Evolutionary conservation across 2,329 filamentous ascomycete genomes (phyloP).

Genomic region (Aspergillus melleus): DNA sequence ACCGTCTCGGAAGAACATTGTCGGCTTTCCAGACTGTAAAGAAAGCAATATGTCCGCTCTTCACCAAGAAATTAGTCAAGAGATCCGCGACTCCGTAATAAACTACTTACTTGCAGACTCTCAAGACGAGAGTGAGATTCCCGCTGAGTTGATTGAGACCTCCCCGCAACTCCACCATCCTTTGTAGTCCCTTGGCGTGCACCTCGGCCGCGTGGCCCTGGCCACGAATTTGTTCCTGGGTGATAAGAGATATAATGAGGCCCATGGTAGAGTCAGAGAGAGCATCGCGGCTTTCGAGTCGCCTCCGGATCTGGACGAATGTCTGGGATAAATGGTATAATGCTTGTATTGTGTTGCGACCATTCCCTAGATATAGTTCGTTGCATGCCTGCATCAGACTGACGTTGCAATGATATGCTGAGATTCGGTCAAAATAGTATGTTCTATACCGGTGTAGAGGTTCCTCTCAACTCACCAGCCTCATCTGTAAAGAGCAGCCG

Average conservation of each 20-base stretch:
- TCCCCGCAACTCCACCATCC: conserved; percentile 12
- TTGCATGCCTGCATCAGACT: conserved; percentile 15
- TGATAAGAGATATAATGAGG: conserved; percentile 7
- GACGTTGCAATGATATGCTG: conserved; percentile 12
- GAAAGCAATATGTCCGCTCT: conserved; percentile 4
- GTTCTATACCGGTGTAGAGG: not conserved
- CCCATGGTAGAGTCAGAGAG: conserved; percentile 13
- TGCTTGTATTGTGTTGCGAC: conserved; percentile 3
- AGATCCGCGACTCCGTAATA: not conserved
- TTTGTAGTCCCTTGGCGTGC: conserved; percentile 8
- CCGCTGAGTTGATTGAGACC: conserved; percentile 8
- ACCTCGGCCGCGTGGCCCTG: conserved; percentile 1
- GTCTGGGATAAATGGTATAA: conserved; percentile 13
- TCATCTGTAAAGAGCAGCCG: conserved; percentile 7
- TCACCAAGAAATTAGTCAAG: not conserved
- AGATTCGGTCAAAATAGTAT: not conserved
- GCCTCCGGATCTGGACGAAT: conserved; percentile 7
- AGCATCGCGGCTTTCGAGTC: conserved; percentile 8
- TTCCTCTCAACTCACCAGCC: conserved; percentile 4
- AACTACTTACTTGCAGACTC: conserved; percentile 12
- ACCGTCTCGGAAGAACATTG: conserved; percentile 14
- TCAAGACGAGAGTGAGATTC: conserved; percentile 8
- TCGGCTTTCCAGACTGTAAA: conserved; percentile 4
- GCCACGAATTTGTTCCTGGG: conserved; percentile 12
- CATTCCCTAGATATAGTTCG: conserved; percentile 6